phyloP scores from a whole-genome alignment of 331 rosid species.

The Dryas integrifolia region DNA sequence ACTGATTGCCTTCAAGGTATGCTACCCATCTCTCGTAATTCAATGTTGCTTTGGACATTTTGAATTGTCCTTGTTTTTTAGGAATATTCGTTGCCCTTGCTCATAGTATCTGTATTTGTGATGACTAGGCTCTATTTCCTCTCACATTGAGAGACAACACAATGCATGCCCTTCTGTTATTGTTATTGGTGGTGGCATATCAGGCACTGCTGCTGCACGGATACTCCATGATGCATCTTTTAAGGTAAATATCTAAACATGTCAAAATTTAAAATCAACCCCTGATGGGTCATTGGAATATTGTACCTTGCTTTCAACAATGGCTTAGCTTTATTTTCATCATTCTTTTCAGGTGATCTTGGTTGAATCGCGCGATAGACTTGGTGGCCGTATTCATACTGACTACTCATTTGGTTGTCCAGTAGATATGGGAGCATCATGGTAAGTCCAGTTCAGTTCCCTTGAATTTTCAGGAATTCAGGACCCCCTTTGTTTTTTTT shows the following conservation, averaged over 20 bases:
- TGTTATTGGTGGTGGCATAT: conserved; percentile 73
- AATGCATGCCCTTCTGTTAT: conserved; percentile 54
- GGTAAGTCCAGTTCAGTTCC: conserved; percentile 1
- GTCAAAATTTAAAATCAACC: neutral
- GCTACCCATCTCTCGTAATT: neutral
- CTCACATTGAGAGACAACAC: conserved; percentile 41
- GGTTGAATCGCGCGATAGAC: conserved; percentile 63
- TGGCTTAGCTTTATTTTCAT: neutral
- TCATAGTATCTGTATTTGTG: neutral
- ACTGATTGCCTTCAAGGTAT: neutral
- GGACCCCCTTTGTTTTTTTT: neutral
- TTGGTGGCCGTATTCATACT: conserved; percentile 71
- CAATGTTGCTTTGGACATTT: neutral
- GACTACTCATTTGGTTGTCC: conserved; percentile 70
- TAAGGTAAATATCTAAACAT: conserved; percentile 35
- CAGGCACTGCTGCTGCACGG: conserved; percentile 71
- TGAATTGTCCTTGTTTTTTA: neutral
- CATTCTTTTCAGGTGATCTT: conserved; percentile 48
- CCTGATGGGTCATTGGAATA: neutral
- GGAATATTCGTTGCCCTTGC: neutral
- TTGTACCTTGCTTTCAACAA: neutral
- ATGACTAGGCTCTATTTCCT: conserved; percentile 36
- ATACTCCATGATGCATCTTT: conserved; percentile 60
- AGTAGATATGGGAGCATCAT: conserved; percentile 73
- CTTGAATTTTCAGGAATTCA: neutral